These are phyloP conservation scores for Candida loeiensis DNA, from an alignment of 805 yeast genomes.

Conservation along the genomic window DNA sequence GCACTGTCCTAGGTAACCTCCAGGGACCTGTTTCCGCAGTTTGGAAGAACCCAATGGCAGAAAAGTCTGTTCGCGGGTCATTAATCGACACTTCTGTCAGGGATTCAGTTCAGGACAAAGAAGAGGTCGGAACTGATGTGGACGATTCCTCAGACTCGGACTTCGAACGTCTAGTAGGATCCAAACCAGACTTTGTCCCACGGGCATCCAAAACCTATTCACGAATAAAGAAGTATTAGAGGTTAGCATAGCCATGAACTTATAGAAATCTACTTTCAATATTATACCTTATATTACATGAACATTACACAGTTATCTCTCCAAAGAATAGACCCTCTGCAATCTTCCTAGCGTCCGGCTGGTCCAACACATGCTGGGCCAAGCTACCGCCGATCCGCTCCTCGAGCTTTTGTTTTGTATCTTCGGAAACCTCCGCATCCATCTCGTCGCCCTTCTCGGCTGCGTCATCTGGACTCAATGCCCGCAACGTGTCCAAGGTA, in stretches of 20 bases:
- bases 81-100: too few relatives aligned
- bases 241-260: too few relatives aligned
- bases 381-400: slow-evolving; percentile 62
- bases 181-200: background rate
- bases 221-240: slow-evolving; percentile 3
- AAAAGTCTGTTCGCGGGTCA: too few relatives aligned
- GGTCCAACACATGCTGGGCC: slow-evolving; percentile 46
- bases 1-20: too few relatives aligned
- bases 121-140: slow-evolving; percentile 3
- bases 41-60: too few relatives aligned
- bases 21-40: too few relatives aligned
- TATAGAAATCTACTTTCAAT: background rate
- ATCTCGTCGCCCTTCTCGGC: slow-evolving; percentile 25
- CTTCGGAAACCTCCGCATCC: slow-evolving; percentile 33
- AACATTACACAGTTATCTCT: slow-evolving; percentile 30
- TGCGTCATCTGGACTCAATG: slow-evolving; percentile 33
- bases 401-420: slow-evolving; percentile 39
- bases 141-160: slow-evolving; percentile 11
- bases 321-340: slow-evolving; percentile 73
- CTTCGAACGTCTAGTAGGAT: slow-evolving; percentile 7
- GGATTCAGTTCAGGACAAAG: too few relatives aligned
- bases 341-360: slow-evolving; percentile 47
- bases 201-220: slow-evolving; percentile 6
- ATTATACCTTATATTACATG: slow-evolving; percentile 4
- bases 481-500: slow-evolving; percentile 53